Evolutionary conservation across 768 basidiomycete genomes (phyloP).

Genomic region (Strobilomyces dryophilus): DNA sequence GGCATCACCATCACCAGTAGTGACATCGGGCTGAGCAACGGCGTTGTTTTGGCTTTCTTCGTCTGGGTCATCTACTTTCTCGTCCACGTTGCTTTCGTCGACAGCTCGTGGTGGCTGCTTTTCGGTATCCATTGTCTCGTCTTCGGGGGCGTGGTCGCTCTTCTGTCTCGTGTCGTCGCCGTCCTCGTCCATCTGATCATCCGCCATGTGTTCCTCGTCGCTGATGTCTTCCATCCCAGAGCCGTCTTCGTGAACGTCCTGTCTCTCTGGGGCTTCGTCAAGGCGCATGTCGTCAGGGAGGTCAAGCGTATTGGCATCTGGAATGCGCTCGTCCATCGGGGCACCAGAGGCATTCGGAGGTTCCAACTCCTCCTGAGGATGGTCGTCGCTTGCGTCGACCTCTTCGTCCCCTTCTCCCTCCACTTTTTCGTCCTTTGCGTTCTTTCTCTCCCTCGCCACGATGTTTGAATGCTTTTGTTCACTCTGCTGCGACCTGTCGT

Average conservation of each 20-base stretch:
- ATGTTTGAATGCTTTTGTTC: conserved; percentile 57
- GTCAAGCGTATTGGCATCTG: conserved; percentile 79
- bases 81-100: conserved; percentile 14
- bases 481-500: conserved; percentile 53
- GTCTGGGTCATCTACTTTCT: conserved; percentile 29
- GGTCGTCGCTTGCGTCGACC: conserved; percentile 14
- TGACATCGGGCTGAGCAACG: conserved; percentile 36
- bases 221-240: conserved; percentile 36
- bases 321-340: conserved; percentile 71
- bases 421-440: conserved; percentile 24
- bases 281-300: conserved; percentile 85
- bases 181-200: conserved; percentile 30
- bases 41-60: conserved; percentile 26
- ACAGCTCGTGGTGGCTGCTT: conserved; percentile 15
- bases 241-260: conserved; percentile 25
- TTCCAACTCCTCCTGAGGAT: conserved; percentile 42
- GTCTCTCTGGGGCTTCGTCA: conserved; percentile 32
- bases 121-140: conserved; percentile 24
- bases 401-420: conserved; percentile 29
- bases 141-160: conserved; percentile 7
- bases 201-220: conserved; percentile 23
- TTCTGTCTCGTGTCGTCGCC: conserved; percentile 1
- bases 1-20: conserved; percentile 22
- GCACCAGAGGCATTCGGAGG: conserved; percentile 52
- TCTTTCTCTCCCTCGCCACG: conserved; percentile 70